Base-by-base conservation (phyloP, 805 yeast species). In the Schwanniomyces pseudopolymorphus region DNA sequence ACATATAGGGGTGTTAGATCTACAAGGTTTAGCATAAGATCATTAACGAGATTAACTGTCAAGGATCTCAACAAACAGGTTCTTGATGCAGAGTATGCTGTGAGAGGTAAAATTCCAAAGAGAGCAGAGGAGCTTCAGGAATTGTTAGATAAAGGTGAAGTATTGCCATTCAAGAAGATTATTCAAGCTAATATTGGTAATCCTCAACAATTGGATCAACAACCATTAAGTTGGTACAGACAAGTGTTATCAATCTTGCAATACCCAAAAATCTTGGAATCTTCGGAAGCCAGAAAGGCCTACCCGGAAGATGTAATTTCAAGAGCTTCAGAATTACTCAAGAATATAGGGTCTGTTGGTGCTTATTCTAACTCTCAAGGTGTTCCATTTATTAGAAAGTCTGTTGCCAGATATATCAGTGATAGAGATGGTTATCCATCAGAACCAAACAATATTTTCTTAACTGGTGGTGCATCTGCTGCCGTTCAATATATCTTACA, bases 331-430 rank as follows among this genome's bases (percentile, higher is more conserved):
- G 51, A 51, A 1, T 69, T 94, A 44, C 72, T 91, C 57, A 53
- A 69, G 1, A 77, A 81, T 39, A 77, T 88, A 36, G 89, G 90
- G 16, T 86, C 96, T 3, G 84, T 90, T 2, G 99, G 99, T 48
- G 97, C 99, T 2, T 94, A 94, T 65, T 90, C 98, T 5, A 84
- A 84, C 49, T 91, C 97, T 5, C 96, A 91, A 66, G 99, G 99
- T 61, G 85, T 86, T 25, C 72, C 77, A 1, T 74, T 72, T 27
- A 78, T 89, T 37, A 79, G 99, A 50, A 64, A 86, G 51, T 78
- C 88, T 3, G 89, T 94, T 38, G 96, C 98, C 10, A 66, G 81
- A 2, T 94, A 87, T 64, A 91, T 94, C 52, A 58, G 80, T 5
- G 65, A 75, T 45, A 82, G 99, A 66, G 99, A 94, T 61, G 91